phyloP scores from a whole-genome alignment of 2,329 filamentous ascomycete genomes.

The Apiospora hydei region DNA sequence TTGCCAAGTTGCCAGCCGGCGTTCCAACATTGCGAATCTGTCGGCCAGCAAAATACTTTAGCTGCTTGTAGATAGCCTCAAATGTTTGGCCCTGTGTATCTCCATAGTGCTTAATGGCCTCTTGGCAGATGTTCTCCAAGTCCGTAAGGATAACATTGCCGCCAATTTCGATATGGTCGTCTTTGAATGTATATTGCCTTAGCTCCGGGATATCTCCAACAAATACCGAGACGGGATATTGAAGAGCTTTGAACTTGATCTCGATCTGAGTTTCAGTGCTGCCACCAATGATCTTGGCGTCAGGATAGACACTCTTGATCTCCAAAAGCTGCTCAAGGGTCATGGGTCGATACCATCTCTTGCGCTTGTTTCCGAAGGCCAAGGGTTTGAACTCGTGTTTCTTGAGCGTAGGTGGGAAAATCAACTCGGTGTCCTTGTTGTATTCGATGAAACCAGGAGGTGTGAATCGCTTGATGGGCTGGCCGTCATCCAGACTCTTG shows the following conservation, averaged over 20 bases:
- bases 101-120: constrained; percentile 84
- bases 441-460: constrained; percentile 94
- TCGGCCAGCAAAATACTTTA: constrained; percentile 91
- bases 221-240: constrained; percentile 89
- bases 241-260: constrained; percentile 95
- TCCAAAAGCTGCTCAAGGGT: constrained; percentile 87
- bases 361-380: constrained; percentile 91
- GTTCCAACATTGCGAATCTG: constrained; percentile 99
- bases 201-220: constrained; percentile 93
- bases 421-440: constrained; percentile 90
- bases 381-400: constrained; percentile 84
- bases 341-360: constrained; percentile 91
- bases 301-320: constrained; percentile 85
- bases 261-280: constrained; percentile 98
- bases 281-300: constrained; percentile 92
- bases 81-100: constrained; percentile 77
- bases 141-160: constrained; percentile 94
- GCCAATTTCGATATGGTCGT: constrained; percentile 87
- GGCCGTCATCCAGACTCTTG: constrained; percentile 55
- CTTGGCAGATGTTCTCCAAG: constrained; percentile 81
- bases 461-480: constrained; percentile 73
- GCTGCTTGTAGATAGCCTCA: constrained; percentile 88
- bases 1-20: constrained; percentile 91
- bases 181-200: constrained; percentile 78
- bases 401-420: constrained; percentile 86